Base-by-base conservation (phyloP, 441 rosid species). In the Omphalea diandra region DNA sequence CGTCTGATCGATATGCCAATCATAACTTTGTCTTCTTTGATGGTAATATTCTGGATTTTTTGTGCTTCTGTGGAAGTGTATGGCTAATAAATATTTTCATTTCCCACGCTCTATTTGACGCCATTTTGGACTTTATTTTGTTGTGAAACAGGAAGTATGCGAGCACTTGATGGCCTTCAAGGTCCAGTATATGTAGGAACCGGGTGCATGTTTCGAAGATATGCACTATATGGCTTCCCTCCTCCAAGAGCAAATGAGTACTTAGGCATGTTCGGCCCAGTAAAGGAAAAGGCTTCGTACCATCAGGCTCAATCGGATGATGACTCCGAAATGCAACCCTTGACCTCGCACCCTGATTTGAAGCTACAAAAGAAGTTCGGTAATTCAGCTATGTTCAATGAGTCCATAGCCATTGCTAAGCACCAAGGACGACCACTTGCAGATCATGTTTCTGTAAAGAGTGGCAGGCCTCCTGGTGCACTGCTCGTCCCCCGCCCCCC, bases 171-270 rank as follows among this genome's bases (percentile, higher is more conserved):
- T 70, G 98, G 97, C 31, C 85, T 90, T 55, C 97, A 90, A 78
- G 98, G 98, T 7, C 97, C 97, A 0, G 90, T 93, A 4, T 93
- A 93, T 44, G 97, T 93, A 27, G 97, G 98, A 80, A 93, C 97
- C 1, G 98, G 98, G 8, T 86, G 92, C 73, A 90, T 93, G 97
- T 93, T 93, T 76, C 80, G 98, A 60, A 79, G 98, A 56, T 86
- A 84, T 22, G 98, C 98, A 27, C 85, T 90, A 0, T 93, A 93
- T 18, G 98, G 98, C 52, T 93, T 90, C 78, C 90, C 70, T 71
- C 96, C 98, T 24, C 98, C 98, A 5, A 83, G 97, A 67, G 92
- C 98, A 12, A 85, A 76, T 17, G 98, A 93, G 61, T 93, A 93
- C 41, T 6, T 33, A 2, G 97, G 98, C 2, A 10, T 87, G 66